Percentiles rank a stretch among this genome's conserved stretches.
phyloP scores from a whole-genome alignment of 345 rosid genomes.

The Eutrema heterophyllum region DNA sequence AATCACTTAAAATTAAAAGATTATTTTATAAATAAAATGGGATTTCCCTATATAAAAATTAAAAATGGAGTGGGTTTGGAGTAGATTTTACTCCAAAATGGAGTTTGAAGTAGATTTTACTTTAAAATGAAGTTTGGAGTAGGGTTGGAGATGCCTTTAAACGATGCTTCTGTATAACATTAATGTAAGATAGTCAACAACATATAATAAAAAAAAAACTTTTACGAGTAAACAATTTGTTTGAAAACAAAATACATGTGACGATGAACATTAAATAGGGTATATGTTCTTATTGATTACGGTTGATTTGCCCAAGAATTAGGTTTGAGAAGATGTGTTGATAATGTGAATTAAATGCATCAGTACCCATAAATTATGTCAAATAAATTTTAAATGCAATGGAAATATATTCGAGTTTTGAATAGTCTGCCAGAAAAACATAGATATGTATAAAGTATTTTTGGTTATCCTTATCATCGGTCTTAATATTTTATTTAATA shows the following conservation, averaged over 20 bases:
- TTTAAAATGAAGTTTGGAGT: too few relatives aligned
- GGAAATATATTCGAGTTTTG: neutral
- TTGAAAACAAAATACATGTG: constrained; percentile 29
- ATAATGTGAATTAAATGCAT: constrained; percentile 30
- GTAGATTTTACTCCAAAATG: too few relatives aligned
- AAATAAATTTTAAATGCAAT: constrained; percentile 4
- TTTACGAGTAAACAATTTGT: constrained; percentile 4
- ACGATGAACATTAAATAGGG: constrained; percentile 30
- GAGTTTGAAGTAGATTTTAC: too few relatives aligned
- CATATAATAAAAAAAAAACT: neutral
- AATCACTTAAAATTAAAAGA: too few relatives aligned
- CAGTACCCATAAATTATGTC: constrained; percentile 16
- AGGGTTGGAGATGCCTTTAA: too few relatives aligned
- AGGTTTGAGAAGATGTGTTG: constrained; percentile 30
- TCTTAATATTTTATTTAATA: neutral
- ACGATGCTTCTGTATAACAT: neutral
- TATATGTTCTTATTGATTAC: constrained; percentile 31
- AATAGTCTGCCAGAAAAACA: constrained; percentile 9
- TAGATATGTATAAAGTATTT: neutral
- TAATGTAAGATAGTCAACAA: constrained; percentile 9
- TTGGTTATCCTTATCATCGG: neutral
- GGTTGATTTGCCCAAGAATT: constrained; percentile 29
- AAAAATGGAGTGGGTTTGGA: too few relatives aligned
- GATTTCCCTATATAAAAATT: too few relatives aligned
- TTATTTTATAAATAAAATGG: too few relatives aligned